phyloP scores from a whole-genome alignment of 176 grass and related monocot species.

The Carex parvula region DNA sequence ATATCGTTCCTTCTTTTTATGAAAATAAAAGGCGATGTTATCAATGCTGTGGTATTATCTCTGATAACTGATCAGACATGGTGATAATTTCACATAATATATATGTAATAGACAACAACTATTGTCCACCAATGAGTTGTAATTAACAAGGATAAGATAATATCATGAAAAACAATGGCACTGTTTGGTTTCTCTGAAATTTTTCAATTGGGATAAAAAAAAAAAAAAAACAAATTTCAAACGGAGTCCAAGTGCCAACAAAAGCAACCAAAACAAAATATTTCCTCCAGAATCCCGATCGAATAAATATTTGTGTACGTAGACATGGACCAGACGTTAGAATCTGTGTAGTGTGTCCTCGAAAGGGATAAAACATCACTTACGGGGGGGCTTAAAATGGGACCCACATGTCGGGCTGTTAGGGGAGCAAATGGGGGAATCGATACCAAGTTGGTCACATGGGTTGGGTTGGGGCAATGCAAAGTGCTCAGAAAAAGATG shows the following conservation, averaged over 20 bases:
- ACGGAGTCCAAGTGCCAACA: background rate
- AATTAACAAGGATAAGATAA: constrained; percentile 14
- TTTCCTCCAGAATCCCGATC: background rate
- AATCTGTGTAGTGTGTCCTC: constrained; percentile 17
- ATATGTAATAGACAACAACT: background rate
- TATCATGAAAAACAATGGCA: background rate
- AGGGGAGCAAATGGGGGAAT: constrained; percentile 19
- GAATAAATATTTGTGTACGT: background rate
- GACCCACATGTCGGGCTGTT: constrained; percentile 24
- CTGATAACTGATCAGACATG: background rate
- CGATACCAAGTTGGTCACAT: constrained; percentile 27
- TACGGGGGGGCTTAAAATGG: constrained; percentile 2
- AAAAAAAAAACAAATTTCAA: background rate
- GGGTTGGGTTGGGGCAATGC: constrained; percentile 1
- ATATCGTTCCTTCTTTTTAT: background rate
- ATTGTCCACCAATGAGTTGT: constrained; percentile 1
- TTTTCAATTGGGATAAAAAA: background rate
- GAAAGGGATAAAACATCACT: constrained; percentile 35
- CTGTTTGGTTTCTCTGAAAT: background rate
- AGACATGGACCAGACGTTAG: constrained; percentile 26
- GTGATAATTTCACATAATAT: background rate
- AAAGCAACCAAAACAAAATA: background rate
- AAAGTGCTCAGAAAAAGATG: constrained; percentile 15
- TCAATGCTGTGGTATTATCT: background rate
- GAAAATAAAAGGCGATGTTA: background rate